Evolutionary conservation across 352 stramenopile species (phyloP), one percentile per base, ranked within the genome.

Genomic region (Phytophthora kernoviae): DNA sequence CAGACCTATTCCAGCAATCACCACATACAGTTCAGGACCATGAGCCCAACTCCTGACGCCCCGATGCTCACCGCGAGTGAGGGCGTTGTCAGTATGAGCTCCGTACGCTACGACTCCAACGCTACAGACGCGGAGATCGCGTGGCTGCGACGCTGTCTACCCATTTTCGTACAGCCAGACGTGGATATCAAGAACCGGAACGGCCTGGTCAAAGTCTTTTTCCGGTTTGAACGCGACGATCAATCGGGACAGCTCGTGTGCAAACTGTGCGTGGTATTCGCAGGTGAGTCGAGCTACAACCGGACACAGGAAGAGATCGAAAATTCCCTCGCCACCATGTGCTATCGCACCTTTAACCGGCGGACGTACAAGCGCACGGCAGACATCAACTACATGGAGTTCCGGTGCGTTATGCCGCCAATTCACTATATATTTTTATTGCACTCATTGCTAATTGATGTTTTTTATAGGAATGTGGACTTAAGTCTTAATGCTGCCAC

Each of bases 381-480:
- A 15, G 87, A 96, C 65, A 96, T 96, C 67, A 93, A 96, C 68
- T 93, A 93, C 70, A 90, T 96, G 75, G 84, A 93, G 54, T 96
- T 86, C 62, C 72, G 72, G 75, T 89, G 54, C 60, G 49, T 62
- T 34, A 2, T 17, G 20, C 40, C 10, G 4, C 30, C 10, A 15
- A 11, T 43, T 26, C 4, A 30, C 7, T 15, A 11, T 27, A 10
- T 41, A 6, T 46, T 56, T 26, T 18, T 20, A 39, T 22, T 58
- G 33, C 54, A 46, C 1, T 5, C 20, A 33, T 52, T 12, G 53
- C 11, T 36, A n/a, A 26, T 6, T 43, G 34, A 1, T 60, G 17
- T 15, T 57, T 11, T 21, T 27, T 54, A 42, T 40, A 90, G 82
- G 14, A 76, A 83, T 48, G 78, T 95, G 20, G 70, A 95, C 61